Percentiles rank a stretch among this genome's conserved stretches.
Evolutionary conservation across 805 yeast genomes (phyloP).

Genomic region (Yarrowia yakushimensis): DNA sequence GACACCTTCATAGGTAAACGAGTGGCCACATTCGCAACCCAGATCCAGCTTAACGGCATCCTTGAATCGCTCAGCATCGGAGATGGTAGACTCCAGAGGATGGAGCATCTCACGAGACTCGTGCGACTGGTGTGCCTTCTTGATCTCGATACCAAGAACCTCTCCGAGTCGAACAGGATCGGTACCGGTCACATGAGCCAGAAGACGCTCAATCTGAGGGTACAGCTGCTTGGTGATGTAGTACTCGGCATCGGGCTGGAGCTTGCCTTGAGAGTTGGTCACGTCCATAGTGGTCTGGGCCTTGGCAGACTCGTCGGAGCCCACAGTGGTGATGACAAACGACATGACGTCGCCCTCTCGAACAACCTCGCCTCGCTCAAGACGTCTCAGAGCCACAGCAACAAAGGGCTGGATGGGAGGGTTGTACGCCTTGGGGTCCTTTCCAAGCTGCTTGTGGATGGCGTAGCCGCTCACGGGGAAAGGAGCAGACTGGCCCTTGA

Average conservation of each 20-base stretch:
- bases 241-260: slow-evolving; percentile 69
- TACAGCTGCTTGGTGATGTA: slow-evolving; percentile 85
- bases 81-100: slow-evolving; percentile 76
- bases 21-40: slow-evolving; percentile 57
- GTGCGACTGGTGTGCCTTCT: slow-evolving; percentile 40
- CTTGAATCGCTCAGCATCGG: slow-evolving; percentile 79
- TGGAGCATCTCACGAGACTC: slow-evolving; percentile 39
- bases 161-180: slow-evolving; percentile 76
- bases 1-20: slow-evolving; percentile 73
- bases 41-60: slow-evolving; percentile 55
- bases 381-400: slow-evolving; percentile 79
- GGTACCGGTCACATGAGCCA: slow-evolving; percentile 81
- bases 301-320: slow-evolving; percentile 34
- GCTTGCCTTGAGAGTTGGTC: slow-evolving; percentile 42
- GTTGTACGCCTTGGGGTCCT: slow-evolving; percentile 82
- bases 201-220: slow-evolving; percentile 84
- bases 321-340: slow-evolving; percentile 66
- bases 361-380: slow-evolving; percentile 79
- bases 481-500: slow-evolving; percentile 32
- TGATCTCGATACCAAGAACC: slow-evolving; percentile 72
- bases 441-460: slow-evolving; percentile 83
- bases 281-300: slow-evolving; percentile 81
- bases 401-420: slow-evolving; percentile 60
- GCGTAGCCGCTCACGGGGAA: slow-evolving; percentile 60
- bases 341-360: slow-evolving; percentile 89